Evolutionary conservation across 2,329 filamentous ascomycete species (phyloP).

Genomic region (Fusarium annulatum): DNA sequence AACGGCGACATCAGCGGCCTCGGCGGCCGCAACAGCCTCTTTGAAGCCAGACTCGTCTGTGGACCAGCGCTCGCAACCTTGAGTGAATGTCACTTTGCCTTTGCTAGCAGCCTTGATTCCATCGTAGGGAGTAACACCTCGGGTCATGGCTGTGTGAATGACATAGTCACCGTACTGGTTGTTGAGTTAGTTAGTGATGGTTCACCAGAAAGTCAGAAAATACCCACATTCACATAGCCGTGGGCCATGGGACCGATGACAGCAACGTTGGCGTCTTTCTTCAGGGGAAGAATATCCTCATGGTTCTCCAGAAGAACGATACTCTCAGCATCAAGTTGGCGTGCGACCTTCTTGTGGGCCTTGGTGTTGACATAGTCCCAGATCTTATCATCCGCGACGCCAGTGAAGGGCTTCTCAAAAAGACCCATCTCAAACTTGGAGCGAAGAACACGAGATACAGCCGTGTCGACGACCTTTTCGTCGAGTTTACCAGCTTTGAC

Average conservation of each 20-base stretch:
- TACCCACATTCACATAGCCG: slow-evolving; percentile 73
- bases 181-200: slow-evolving; percentile 8
- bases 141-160: slow-evolving; percentile 70
- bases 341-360: slow-evolving; percentile 67
- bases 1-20: slow-evolving; percentile 76
- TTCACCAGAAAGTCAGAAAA: no score
- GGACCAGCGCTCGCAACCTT: slow-evolving; percentile 80
- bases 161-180: slow-evolving; percentile 77
- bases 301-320: slow-evolving; percentile 71
- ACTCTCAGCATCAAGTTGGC: slow-evolving; percentile 72
- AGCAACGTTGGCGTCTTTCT: slow-evolving; percentile 74
- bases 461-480: slow-evolving; percentile 69
- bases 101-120: slow-evolving; percentile 72
- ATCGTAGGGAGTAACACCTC: slow-evolving; percentile 75
- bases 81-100: slow-evolving; percentile 71
- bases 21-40: slow-evolving; percentile 73
- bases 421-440: slow-evolving; percentile 77
- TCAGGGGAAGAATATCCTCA: slow-evolving; percentile 62
- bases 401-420: slow-evolving; percentile 76
- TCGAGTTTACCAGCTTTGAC: slow-evolving; percentile 70
- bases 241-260: slow-evolving; percentile 82
- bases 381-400: slow-evolving; percentile 65
- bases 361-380: slow-evolving; percentile 70
- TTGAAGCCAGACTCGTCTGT: slow-evolving; percentile 74
- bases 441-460: slow-evolving; percentile 72